A percentile compares a stretch with the other conserved stretches of the same genome.
Conservation (phyloP, 208 protist species). For the Acanthamoeba healyi region DNA sequence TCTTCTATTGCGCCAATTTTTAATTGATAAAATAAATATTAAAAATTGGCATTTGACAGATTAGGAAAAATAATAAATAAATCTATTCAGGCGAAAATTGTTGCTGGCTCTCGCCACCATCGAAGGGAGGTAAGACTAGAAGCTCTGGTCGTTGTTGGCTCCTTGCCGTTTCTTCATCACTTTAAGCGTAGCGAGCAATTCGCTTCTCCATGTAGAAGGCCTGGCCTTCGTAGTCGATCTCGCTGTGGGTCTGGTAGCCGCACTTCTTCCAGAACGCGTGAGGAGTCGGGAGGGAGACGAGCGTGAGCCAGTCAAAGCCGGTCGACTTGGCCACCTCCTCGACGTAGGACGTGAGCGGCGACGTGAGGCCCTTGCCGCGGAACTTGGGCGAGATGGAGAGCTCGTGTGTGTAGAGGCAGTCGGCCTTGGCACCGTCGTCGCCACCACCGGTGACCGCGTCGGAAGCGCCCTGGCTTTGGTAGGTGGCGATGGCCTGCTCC, state of each 20-base stretch:
- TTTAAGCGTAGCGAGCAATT: background rate
- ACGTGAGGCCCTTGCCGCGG: constrained; percentile 53
- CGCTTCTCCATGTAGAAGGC: constrained; percentile 72
- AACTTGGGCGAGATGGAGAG: constrained; percentile 57
- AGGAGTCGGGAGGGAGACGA: constrained; percentile 21
- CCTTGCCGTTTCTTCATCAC: background rate
- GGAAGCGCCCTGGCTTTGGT: background rate
- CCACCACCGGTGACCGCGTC: too few species aligned
- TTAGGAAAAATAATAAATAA: too few species aligned
- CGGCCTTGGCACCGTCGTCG: background rate
- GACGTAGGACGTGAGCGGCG: constrained; percentile 36
- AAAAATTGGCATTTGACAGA: background rate
- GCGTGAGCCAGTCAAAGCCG: constrained; percentile 62
- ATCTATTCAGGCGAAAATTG: background rate
- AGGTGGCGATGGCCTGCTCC: constrained; percentile 20
- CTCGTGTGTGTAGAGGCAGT: constrained; percentile 73
- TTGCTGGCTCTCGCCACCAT: too few species aligned
- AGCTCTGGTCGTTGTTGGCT: background rate
- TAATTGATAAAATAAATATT: background rate
- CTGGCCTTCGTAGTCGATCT: constrained; percentile 44
- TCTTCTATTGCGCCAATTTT: background rate
- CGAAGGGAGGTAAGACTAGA: too few species aligned
- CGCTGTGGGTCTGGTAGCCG: constrained; percentile 58
- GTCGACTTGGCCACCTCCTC: constrained; percentile 51
- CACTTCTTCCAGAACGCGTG: constrained; percentile 60